Conservation (phyloP, 2,329 filamentous ascomycete species). For the Colletotrichum tanaceti region DNA sequence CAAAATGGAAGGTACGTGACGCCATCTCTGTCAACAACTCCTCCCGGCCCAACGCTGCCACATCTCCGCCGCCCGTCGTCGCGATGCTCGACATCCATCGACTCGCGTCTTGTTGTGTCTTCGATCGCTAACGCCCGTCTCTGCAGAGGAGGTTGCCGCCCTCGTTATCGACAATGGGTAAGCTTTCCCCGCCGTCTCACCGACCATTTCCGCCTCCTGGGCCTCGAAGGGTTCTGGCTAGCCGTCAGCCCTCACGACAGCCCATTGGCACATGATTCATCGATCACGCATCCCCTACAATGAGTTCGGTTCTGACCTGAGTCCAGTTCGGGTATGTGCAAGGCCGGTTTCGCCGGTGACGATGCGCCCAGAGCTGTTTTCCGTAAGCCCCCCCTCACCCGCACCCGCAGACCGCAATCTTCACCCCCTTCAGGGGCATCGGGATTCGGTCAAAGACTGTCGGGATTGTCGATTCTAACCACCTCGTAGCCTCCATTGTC, state of each 20-base stretch:
- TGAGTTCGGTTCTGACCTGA: conserved; percentile 52
- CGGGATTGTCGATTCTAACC: conserved; percentile 49
- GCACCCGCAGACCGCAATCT: conserved; percentile 41
- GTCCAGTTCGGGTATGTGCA: conserved; percentile 99
- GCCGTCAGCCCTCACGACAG: conserved; percentile 26
- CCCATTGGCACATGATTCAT: conserved; percentile 34
- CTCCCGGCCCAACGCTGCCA: conserved; percentile 19
- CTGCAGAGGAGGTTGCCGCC: conserved; percentile 98
- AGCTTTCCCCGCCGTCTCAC: conserved; percentile 64
- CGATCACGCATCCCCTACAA: conserved; percentile 24
- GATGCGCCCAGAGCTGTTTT: conserved; percentile 99
- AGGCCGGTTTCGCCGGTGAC: conserved; percentile 99
- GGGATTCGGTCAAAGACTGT: conserved; percentile 3
- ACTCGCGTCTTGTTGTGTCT: not conserved
- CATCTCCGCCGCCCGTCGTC: conserved; percentile 23
- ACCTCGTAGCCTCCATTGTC: conserved; percentile 89
- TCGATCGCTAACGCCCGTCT: conserved; percentile 56
- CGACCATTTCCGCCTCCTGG: conserved; percentile 46
- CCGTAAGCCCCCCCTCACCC: conserved; percentile 79
- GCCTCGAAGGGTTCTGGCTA: conserved; percentile 21
- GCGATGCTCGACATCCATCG: conserved; percentile 30
- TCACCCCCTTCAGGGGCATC: conserved; percentile 21
- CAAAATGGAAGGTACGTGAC: conserved; percentile 43
- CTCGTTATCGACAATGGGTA: conserved; percentile 99
- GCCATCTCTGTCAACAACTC: conserved; percentile 28